Conservation (phyloP, 345 rosid genomes). For the Pelargonium nanum region DNA sequence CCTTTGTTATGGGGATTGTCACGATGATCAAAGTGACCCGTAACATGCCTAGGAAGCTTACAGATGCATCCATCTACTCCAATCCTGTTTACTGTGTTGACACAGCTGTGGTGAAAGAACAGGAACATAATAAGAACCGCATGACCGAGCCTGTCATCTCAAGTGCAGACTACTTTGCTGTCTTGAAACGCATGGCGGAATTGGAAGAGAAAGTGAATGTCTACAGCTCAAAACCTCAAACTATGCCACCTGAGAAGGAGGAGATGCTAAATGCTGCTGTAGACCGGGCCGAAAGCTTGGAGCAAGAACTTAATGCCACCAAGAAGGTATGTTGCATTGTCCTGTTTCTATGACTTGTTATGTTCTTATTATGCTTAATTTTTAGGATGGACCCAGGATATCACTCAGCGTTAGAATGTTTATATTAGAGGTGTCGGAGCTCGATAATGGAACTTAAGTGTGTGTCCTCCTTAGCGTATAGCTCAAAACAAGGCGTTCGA, state of each 20-base stretch:
- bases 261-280: conserved; percentile 68
- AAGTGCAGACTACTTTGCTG: conserved; percentile 41
- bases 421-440: too few relatives aligned
- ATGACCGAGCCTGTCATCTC: conserved; percentile 28
- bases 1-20: conserved; percentile 70
- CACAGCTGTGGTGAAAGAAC: conserved; percentile 24
- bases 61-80: conserved; percentile 50
- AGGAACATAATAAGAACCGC: conserved; percentile 18
- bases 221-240: conserved; percentile 41
- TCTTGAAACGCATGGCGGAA: conserved; percentile 69
- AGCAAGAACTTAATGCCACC: conserved; percentile 69
- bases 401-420: too few relatives aligned
- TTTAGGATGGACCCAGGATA: background rate
- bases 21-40: conserved; percentile 70
- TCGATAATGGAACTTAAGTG: too few relatives aligned
- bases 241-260: conserved; percentile 70
- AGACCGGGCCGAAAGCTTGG: conserved; percentile 51
- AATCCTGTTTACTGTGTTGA: conserved; percentile 32
- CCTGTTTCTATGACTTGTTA: background rate
- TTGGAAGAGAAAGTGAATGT: conserved; percentile 55
- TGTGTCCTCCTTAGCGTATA: too few relatives aligned
- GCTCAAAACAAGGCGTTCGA: too few relatives aligned
- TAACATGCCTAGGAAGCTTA: conserved; percentile 57
- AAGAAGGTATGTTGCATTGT: conserved; percentile 45
- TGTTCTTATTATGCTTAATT: background rate